phyloP scores from a whole-genome alignment of 139 green algal species.

The Astrephomene gubernaculifera region DNA sequence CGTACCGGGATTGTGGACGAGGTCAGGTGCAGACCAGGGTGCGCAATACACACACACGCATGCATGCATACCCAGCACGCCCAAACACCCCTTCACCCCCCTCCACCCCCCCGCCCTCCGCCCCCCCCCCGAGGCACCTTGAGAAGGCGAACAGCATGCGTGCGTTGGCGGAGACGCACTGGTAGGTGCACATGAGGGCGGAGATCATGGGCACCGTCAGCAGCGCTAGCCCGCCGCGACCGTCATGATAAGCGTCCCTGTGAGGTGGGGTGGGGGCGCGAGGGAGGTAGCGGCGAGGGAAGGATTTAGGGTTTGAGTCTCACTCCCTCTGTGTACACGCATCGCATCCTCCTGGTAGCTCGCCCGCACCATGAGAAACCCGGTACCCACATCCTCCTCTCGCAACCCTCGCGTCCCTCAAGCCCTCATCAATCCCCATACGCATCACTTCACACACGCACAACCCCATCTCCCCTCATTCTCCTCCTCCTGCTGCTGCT shows the following conservation, averaged over 20 bases:
- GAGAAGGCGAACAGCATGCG: slow-evolving; percentile 35
- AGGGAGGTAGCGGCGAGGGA: background rate
- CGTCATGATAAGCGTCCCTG: slow-evolving; percentile 19
- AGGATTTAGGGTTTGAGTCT: background rate
- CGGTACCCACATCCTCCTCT: no score
- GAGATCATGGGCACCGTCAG: background rate
- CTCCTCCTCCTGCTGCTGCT: background rate
- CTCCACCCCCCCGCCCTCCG: background rate
- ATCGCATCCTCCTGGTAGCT: no score
- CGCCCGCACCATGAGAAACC: no score
- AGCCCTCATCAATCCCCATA: background rate
- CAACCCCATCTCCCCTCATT: background rate
- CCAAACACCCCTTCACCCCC: background rate
- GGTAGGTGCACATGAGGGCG: background rate
- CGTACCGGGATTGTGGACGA: background rate
- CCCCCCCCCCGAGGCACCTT: background rate
- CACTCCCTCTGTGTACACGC: background rate
- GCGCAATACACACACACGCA: background rate
- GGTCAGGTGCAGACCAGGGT: background rate
- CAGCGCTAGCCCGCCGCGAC: slow-evolving; percentile 18
- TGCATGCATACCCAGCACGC: background rate
- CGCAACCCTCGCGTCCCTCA: no score
- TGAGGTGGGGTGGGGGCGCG: background rate
- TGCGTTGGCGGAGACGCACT: slow-evolving; percentile 7
- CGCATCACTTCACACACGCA: background rate